Percentiles rank a stretch among this genome's conserved stretches.
These are phyloP conservation scores for Vitis hybrid DNA, from an alignment of 177 flowering plant genomes.

Conservation along the genomic window DNA sequence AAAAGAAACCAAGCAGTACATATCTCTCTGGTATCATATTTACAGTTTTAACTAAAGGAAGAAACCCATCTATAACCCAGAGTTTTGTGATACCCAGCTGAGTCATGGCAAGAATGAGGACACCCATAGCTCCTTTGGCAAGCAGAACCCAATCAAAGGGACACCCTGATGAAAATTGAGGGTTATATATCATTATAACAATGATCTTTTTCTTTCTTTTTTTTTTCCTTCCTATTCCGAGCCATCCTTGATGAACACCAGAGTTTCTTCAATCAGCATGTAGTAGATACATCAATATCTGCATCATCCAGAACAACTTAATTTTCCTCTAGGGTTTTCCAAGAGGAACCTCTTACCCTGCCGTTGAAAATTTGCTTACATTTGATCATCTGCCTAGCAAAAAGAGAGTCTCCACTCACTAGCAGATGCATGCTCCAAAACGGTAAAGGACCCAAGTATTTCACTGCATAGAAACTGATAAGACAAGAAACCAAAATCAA, in stretches of 20 bases:
- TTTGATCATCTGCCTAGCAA: constrained; percentile 20
- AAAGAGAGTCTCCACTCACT: constrained; percentile 20
- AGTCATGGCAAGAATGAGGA: constrained; percentile 23
- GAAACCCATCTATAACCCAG: constrained; percentile 14
- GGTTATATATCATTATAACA: constrained; percentile 8
- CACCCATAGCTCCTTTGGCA: constrained; percentile 9
- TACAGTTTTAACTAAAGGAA: constrained; percentile 32
- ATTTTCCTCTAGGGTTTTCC: constrained; percentile 16
- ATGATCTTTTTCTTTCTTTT: constrained; percentile 6
- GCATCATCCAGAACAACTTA: constrained; percentile 17
- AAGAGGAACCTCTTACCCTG: constrained; percentile 1
- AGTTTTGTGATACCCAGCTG: constrained; percentile 9
- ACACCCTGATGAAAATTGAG: constrained; percentile 18
- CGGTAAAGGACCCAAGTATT: constrained; percentile 12
- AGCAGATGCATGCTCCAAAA: constrained; percentile 25
- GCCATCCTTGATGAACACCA: constrained; percentile 10
- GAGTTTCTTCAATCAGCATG: constrained; percentile 22
- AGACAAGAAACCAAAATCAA: background rate
- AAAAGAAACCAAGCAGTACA: constrained; percentile 1
- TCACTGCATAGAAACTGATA: constrained; percentile 20
- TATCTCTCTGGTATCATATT: constrained; percentile 21
- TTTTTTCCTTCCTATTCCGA: constrained; percentile 15
- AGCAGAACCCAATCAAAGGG: constrained; percentile 10
- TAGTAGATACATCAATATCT: constrained; percentile 21
- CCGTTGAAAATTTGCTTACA: constrained; percentile 20